phyloP scores from a whole-genome alignment of 140 eudicot species.

The Anethum foeniculum region DNA sequence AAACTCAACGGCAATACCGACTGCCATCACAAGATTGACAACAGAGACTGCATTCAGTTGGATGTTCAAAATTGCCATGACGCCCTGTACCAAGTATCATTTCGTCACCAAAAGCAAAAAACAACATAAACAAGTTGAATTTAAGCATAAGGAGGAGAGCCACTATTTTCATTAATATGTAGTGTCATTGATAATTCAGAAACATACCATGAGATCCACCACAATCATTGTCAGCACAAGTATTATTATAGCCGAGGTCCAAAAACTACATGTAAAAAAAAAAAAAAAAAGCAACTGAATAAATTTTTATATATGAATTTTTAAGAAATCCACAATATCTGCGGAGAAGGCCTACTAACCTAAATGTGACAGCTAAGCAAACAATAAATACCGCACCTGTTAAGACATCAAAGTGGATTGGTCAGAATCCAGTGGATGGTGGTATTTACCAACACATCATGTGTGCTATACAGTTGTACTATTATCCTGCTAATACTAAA shows the following conservation, averaged over 20 bases:
- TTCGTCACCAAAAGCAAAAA: background rate
- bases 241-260: constrained; percentile 81
- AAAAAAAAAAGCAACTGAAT: background rate
- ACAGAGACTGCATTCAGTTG: constrained; percentile 96
- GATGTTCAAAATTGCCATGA: constrained; percentile 84
- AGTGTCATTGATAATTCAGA: constrained; percentile 5
- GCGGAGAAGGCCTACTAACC: constrained; percentile 37
- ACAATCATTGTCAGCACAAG: constrained; percentile 83
- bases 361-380: constrained; percentile 78
- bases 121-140: background rate
- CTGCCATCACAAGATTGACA: constrained; percentile 94
- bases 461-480: background rate
- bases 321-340: background rate
- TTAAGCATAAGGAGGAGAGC: background rate
- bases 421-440: constrained; percentile 6
- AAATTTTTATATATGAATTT: background rate
- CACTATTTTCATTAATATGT: background rate
- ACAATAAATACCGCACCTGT: constrained; percentile 92
- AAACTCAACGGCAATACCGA: constrained; percentile 94
- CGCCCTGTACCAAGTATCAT: constrained; percentile 51
- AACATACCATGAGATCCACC: constrained; percentile 77
- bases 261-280: constrained; percentile 43
- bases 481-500: too few relatives aligned
- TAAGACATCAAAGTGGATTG: constrained; percentile 15
- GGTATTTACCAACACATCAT: constrained; percentile 4